Conservation (phyloP, 192 early-diverging fungal genomes). For the Geranomyces michiganensis region DNA sequence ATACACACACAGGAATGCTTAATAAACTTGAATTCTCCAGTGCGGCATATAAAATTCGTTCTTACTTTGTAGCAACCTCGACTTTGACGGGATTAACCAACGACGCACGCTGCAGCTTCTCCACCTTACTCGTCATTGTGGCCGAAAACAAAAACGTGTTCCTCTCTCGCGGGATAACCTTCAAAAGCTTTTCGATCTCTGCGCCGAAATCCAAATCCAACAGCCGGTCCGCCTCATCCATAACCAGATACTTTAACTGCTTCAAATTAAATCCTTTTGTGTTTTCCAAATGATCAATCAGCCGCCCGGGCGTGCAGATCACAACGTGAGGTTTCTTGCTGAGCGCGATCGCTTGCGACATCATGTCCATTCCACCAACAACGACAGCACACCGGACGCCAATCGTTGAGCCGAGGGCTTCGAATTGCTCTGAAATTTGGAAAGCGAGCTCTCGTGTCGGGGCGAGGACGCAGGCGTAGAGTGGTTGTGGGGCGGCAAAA, state of each 20-base stretch:
- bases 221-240: conserved; percentile 93
- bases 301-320: conserved; percentile 92
- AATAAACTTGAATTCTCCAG: background rate
- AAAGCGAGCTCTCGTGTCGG: conserved; percentile 95
- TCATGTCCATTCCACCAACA: conserved; percentile 98
- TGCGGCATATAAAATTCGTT: background rate
- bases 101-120: conserved; percentile 93
- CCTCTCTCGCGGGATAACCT: conserved; percentile 88
- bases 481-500: conserved; percentile 81
- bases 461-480: conserved; percentile 96
- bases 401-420: conserved; percentile 86
- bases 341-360: conserved; percentile 90
- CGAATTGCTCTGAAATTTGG: conserved; percentile 92
- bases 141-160: conserved; percentile 95
- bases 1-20: background rate
- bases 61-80: conserved; percentile 89
- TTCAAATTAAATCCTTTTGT: conserved; percentile 96
- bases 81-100: conserved; percentile 91
- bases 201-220: conserved; percentile 93
- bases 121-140: conserved; percentile 98
- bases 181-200: conserved; percentile 94
- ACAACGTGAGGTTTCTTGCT: conserved; percentile 95
- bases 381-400: conserved; percentile 90
- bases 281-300: conserved; percentile 97
- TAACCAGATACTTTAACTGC: conserved; percentile 88